Evolutionary conservation across 1,284 basidiomycete species (phyloP), one percentile per base, ranked within the genome.

Genomic region (Tylopilus sp.): DNA sequence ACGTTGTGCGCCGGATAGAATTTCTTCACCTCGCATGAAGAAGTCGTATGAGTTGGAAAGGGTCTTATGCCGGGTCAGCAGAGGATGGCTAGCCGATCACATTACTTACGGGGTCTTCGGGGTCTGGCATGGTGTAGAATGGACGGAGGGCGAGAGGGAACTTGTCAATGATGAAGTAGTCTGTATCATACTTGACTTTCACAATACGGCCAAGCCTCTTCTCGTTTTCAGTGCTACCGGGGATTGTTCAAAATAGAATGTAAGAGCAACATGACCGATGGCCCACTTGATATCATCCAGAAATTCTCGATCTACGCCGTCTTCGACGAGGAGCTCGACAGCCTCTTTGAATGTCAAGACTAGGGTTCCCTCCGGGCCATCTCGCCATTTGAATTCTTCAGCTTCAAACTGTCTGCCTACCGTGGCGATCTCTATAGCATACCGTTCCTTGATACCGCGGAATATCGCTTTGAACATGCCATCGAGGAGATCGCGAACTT

Each of bases 21-120:
- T 98, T 71, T 99, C 96, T 71, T 99, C 94, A 12, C 96, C 96
- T 35, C 96, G 85, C 93, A 99, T 97, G 81, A 99, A 98, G 72
- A 99, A 98, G 74, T 99, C 96, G 71, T 99, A 99, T 38, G 96
- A 97, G 74, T 99, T 98, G 48, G 95, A 97, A 48, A 97, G 78
- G 15, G 82, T 83, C 84, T 93, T 59, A 21, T 31, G 30, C 28
- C 7, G 29, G 43, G 37, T 66, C 39, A 55, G 41, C 10, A 23
- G 16, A 23, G 29, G 18, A 44, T 4, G 18, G 11, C 31, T 31
- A 30, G 33, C 30, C 35, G 41, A 49, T 37, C 31, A 15, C 51
- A 46, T 31, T 19, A 68, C 86, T 60, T 61, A 92, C 91, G 9
- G 89, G 83, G 71, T 97, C 85, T 52, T 80, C 75, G 19, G 94